These are phyloP conservation scores for Fusarium decemcellulare DNA, from an alignment of 2,329 filamentous ascomycete species.

Conservation along the genomic window DNA sequence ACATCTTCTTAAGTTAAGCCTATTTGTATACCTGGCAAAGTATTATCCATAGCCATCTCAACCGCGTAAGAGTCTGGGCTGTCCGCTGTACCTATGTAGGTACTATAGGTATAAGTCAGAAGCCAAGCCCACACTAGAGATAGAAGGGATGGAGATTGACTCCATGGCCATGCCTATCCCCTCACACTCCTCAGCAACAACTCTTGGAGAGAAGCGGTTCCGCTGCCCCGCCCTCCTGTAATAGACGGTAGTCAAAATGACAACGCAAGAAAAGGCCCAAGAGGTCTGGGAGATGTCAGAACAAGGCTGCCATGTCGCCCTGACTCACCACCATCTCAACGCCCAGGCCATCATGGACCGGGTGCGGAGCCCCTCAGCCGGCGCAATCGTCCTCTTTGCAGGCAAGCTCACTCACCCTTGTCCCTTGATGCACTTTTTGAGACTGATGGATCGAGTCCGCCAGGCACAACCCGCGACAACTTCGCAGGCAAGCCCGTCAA, in stretches of 20 bases:
- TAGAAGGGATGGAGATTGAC: no score
- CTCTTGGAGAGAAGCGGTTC: conserved; percentile 1
- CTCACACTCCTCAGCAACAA: conserved; percentile 18
- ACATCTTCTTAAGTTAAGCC: no score
- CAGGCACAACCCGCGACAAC: conserved; percentile 83
- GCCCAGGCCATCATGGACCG: conserved; percentile 70
- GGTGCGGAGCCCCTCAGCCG: conserved; percentile 80
- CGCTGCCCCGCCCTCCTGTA: not conserved
- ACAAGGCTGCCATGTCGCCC: conserved; percentile 73
- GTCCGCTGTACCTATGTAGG: no score
- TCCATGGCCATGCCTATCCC: not conserved
- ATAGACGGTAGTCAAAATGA: conserved; percentile 26
- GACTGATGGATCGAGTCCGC: conserved; percentile 6
- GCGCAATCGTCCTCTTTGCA: conserved; percentile 83
- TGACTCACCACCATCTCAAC: conserved; percentile 76
- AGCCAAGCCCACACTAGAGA: no score
- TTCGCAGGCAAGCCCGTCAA: conserved; percentile 81
- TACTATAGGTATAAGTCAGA: no score
- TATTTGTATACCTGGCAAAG: no score
- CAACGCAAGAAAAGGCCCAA: conserved; percentile 25
- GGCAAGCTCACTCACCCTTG: conserved; percentile 62
- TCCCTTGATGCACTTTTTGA: not conserved
- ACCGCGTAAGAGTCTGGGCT: no score
- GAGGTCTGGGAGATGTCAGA: conserved; percentile 60
- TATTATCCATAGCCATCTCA: no score